Evolutionary conservation across 768 basidiomycete species (phyloP), one percentile per base, ranked within the genome.

Genomic region (Trametes coccinea): DNA sequence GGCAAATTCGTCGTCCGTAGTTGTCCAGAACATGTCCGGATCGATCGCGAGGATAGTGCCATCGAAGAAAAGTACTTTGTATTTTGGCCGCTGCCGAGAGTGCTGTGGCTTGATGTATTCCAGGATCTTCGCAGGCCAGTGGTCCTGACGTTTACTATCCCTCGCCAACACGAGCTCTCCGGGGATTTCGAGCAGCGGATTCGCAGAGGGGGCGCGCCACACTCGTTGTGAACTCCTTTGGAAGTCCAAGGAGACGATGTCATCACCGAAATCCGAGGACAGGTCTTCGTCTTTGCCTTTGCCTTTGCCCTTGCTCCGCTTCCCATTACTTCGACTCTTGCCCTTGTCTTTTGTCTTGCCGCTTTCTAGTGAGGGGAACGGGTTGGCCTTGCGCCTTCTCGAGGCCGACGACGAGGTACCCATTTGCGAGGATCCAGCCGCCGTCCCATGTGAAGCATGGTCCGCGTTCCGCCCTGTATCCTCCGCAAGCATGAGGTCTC

Each of bases 41-140:
- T 81, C 63, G 8, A 86, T 71, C 7, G 73, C 61, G 59, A 74
- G 70, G 45, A 73, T 62, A 4, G 70, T 76, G 2, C 77, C 79
- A 59, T 90, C 89, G 63, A 90, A 74, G 73, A 82, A 92, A n/a
- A 76, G 72, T 5, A 89, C 74, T 27, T 63, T 69, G 70, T 90
- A 93, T 67, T 75, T 80, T 58, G 79, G 78, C 41, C 72, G 69
- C n/a, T 71, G 67, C 17, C 47, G 70, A 2, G 73, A 71, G 29
- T 73, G 74, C 49, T 67, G 74, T 4, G 85, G 79, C 11, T 78
- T 76, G 27, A 82, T 58, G 66, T 86, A 89, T 0, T 67, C 75
- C 9, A 85, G 66, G 43, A 92, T 73, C 68, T 76, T 76, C 1
- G 86, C 90, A 2, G 90, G 89, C 90, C 90, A 93, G 66, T 86